These are phyloP conservation scores for Pythium rhizo-oryzae DNA, from an alignment of 352 stramenopile species.

Conservation along the genomic window DNA sequence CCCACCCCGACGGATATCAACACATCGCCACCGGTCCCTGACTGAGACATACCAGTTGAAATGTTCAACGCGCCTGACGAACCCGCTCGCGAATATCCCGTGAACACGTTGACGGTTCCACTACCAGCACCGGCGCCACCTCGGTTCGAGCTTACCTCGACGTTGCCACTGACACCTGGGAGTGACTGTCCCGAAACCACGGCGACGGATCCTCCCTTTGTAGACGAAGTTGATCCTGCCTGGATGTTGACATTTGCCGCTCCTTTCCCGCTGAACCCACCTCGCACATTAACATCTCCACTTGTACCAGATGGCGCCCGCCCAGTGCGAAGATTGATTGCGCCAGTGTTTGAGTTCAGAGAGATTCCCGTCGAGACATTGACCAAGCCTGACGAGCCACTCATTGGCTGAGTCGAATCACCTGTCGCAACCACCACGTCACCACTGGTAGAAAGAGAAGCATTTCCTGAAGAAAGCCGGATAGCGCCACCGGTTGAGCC, in stretches of 20 bases:
- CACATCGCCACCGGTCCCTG: constrained; percentile 60
- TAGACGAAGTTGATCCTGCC: constrained; percentile 45
- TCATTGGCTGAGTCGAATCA: constrained; percentile 44
- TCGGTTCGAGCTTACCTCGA: constrained; percentile 61
- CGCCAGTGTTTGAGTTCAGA: constrained; percentile 46
- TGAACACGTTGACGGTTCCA: constrained; percentile 52
- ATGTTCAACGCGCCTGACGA: constrained; percentile 72
- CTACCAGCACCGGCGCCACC: constrained; percentile 57
- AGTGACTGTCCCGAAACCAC: constrained; percentile 52
- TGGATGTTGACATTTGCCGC: constrained; percentile 53
- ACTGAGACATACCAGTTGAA: constrained; percentile 58
- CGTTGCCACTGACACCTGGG: constrained; percentile 50
- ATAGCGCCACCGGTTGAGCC: constrained; percentile 60
- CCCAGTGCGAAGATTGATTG: constrained; percentile 45
- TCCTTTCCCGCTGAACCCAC: constrained; percentile 46
- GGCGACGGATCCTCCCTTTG: constrained; percentile 52
- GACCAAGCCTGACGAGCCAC: constrained; percentile 47
- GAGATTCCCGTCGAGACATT: constrained; percentile 46
- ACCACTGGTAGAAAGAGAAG: constrained; percentile 62
- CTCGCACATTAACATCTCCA: constrained; percentile 57
- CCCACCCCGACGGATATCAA: constrained; percentile 53
- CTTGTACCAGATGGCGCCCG: constrained; percentile 45
- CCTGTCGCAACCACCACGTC: constrained; percentile 57
- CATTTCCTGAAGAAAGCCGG: constrained; percentile 51
- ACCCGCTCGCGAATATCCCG: constrained; percentile 41